Evolutionary conservation across 1,139 yeast species (phyloP).

Genomic region (Hansenula lynferdii): DNA sequence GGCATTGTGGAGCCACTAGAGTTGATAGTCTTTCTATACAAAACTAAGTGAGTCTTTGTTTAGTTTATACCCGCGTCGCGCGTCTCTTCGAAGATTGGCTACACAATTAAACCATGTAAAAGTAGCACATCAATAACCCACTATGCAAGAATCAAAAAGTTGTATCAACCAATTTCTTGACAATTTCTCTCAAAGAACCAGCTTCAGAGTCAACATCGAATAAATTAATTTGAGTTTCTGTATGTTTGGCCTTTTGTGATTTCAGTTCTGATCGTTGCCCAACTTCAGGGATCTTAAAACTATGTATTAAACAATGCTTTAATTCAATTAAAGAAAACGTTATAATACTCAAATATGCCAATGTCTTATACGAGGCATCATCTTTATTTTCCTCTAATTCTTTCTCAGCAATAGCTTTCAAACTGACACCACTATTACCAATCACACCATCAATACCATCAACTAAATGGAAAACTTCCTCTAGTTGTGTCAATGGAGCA

Average conservation of each 20-base stretch:
- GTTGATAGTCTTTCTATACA: too few relatives aligned
- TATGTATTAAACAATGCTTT: background rate
- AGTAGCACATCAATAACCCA: too few relatives aligned
- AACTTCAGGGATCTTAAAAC: background rate
- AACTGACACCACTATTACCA: constrained; percentile 32
- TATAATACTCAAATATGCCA: background rate
- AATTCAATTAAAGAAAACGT: background rate
- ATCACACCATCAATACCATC: constrained; percentile 24
- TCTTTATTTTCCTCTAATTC: constrained; percentile 10
- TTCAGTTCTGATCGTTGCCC: background rate
- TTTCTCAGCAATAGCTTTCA: constrained; percentile 14
- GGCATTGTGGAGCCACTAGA: too few relatives aligned
- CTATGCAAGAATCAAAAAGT: too few relatives aligned
- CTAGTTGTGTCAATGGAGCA: constrained; percentile 28
- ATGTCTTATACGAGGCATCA: background rate
- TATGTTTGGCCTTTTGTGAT: constrained; percentile 1
- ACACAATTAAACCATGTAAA: too few relatives aligned
- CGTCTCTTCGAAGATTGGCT: too few relatives aligned
- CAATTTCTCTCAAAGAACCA: background rate
- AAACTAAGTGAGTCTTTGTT: too few relatives aligned
- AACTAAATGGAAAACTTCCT: constrained; percentile 33
- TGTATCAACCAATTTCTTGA: background rate
- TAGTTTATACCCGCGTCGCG: too few relatives aligned
- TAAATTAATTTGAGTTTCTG: background rate
- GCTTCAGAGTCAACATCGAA: background rate